Base-by-base conservation (phyloP, 139 green algal species). In the Chlorella sp. region DNA sequence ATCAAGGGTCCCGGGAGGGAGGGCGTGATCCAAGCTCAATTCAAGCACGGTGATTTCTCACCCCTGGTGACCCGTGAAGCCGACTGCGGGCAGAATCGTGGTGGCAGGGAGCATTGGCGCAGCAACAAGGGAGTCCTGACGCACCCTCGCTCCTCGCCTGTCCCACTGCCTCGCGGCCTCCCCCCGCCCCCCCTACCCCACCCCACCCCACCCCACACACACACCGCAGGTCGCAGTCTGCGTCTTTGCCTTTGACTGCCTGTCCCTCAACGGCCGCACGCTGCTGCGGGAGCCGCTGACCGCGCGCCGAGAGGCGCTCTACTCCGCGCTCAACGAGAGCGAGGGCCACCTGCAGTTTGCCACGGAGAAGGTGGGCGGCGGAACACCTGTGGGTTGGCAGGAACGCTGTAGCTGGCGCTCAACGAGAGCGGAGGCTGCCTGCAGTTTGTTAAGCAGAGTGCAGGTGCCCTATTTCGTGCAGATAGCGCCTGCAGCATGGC, bases 231-330 rank as follows among this genome's bases (percentile, higher is more conserved):
- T 88, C 30, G 70, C 94, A 79, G 94, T 99, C 41, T 94, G 87
- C 81, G 81, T 99, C 26, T 99, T 94, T 84, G 94, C 94, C 32
- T 99, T 99, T 85, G 97, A 99, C 91, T 98, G 95, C 90, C 95
- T 99, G 36, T 99, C 97, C 93, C 86, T 98, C 36, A 97, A 99
- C 90, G 97, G 97, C 48, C 40, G 92, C 62, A 85, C 89, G 64
- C 91, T 99, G 79, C 90, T 99, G 68, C 82, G 92, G 43, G 75
- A 87, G 73, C 91, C 95, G 24, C 90, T 98, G 24, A 95, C 86
- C 1, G 90, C 94, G 80, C 90, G 97, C 16, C 86, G 97, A 0
- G 83, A 95, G 76, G 92, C 93, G 43, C 88, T 99, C 69, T 92
- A 95, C 67, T 48, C 34, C 5, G 82, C 94, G 28, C 88, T 98